A percentile compares a stretch with the other conserved stretches of the same genome.
phyloP scores from a whole-genome alignment of 257 asterid species.

The Apocynum venetum region DNA sequence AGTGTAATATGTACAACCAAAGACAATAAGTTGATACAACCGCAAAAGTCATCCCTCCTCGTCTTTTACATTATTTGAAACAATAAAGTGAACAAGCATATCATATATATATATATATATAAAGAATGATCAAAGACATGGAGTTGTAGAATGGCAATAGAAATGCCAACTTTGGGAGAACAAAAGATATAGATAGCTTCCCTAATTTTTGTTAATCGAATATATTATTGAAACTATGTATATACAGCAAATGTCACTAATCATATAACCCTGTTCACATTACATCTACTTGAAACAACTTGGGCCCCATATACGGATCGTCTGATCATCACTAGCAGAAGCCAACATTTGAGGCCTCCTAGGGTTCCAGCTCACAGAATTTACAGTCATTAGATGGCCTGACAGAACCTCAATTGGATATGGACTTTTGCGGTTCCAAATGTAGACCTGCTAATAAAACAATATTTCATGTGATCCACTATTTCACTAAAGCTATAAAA shows the following conservation, averaged over 20 bases:
- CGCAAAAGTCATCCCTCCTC: background rate
- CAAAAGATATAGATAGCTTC: background rate
- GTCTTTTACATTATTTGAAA: background rate
- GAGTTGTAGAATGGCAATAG: background rate
- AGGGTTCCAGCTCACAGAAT: constrained; percentile 92
- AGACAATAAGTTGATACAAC: background rate
- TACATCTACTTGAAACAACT: constrained; percentile 25
- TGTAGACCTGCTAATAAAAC: constrained; percentile 55
- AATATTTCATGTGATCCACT: constrained; percentile 1
- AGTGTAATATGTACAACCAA: background rate
- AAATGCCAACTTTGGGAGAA: background rate
- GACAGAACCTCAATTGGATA: constrained; percentile 68
- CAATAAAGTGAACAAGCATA: background rate
- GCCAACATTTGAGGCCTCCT: constrained; percentile 67
- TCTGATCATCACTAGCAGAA: constrained; percentile 90
- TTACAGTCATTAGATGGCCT: constrained; percentile 80
- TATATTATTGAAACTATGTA: constrained; percentile 1
- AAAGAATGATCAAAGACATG: background rate
- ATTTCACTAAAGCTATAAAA: background rate
- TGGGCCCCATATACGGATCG: constrained; percentile 94
- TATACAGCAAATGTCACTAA: constrained; percentile 3
- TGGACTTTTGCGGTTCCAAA: constrained; percentile 61
- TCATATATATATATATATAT: background rate
- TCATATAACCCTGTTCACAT: constrained; percentile 7
- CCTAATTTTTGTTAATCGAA: background rate